Percentiles rank a stretch among this genome's conserved stretches.
Evolutionary conservation across 164 flowering plant genomes (phyloP).

Genomic region (Hamamelis virginiana): DNA sequence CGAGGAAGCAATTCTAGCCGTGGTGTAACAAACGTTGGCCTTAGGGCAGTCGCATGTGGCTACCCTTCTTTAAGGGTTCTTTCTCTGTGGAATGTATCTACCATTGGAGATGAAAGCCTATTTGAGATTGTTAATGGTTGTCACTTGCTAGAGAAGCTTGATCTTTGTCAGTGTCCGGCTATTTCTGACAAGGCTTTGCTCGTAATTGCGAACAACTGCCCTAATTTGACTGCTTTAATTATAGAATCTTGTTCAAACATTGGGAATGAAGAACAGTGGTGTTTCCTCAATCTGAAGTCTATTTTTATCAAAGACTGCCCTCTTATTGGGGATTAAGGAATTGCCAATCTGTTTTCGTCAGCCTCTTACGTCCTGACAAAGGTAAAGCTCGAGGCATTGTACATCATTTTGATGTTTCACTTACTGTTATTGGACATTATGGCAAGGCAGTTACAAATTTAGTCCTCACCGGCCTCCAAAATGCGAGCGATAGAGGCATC

Average conservation of each 20-base stretch:
- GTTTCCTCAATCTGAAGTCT: slow-evolving; percentile 61
- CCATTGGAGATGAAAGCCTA: slow-evolving; percentile 64
- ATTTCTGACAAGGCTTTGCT: too few species aligned
- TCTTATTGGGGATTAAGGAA: too few species aligned
- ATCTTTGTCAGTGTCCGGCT: too few species aligned
- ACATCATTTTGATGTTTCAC: slow-evolving; percentile 68
- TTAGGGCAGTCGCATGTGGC: slow-evolving; percentile 64
- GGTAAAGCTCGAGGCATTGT: slow-evolving; percentile 51
- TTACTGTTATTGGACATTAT: slow-evolving; percentile 84
- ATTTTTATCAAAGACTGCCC: too few species aligned
- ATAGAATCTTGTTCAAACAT: too few species aligned
- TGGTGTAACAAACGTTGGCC: slow-evolving; percentile 67
- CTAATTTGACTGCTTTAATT: too few species aligned
- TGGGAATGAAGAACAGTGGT: slow-evolving; percentile 49
- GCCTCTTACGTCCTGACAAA: too few species aligned
- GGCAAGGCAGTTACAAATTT: slow-evolving; percentile 64
- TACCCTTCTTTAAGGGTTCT: slow-evolving; percentile 71
- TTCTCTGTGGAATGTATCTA: too few species aligned
- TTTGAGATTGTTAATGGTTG: slow-evolving; percentile 68
- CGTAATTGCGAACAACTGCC: too few species aligned
- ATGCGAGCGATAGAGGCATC: slow-evolving; percentile 70
- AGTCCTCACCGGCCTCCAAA: slow-evolving; percentile 46
- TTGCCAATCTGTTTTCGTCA: too few species aligned
- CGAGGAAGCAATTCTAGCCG: too few species aligned
- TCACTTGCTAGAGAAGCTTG: slow-evolving; percentile 39